Evolutionary conservation across 2,329 filamentous ascomycete genomes (phyloP), one percentile per base, ranked within the genome.

Genomic region (Exophiala aquamarina): DNA sequence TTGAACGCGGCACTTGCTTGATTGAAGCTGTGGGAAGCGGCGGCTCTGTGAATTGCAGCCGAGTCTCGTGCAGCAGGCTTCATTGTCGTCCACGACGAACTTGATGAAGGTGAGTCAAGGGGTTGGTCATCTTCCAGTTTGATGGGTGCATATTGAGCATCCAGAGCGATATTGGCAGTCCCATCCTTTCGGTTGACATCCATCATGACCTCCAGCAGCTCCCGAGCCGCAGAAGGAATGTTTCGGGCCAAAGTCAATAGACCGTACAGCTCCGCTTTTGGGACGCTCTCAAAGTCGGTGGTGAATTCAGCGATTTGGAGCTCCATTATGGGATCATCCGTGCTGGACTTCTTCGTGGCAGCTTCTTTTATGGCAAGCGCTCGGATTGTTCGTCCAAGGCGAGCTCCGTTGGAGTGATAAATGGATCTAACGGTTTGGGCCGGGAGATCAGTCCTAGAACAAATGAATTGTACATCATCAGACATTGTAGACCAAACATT

Each of bases 391-490:
- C 67, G 65, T 10, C 74, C 61, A 2, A 82, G 59, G 6, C 79
- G 82, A 2, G 76, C 78, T 11, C 77, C 74, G 47, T 79, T 77
- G 8, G 70, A 63, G 61, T 85, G 77, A 58, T 86, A 86, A 1
- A 78, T 59, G 0, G 82, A 83, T 2, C 72, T 68, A 3, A 84
- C 72, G 0, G 66, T 63, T 21, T 72, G 66, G 21, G 67, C 66
- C 2, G 75, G 62, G 11, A 77, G 60, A 3, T 63, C 63, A 2
- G 71, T 75, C 31, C 77, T 73, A 7, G 72, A 72, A 11, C 73
- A 71, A 44, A 87, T 77, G 53, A 83, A 84, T 0, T 82, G 76
- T 11, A 86, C 71, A 53, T 86, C 81, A 41, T 75, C 68, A 35
- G 67, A 73, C 2, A 73, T 76, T 21, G 68, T 70, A 47, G 78